Percentiles rank a stretch among this genome's conserved stretches.
phyloP scores from a whole-genome alignment of 129 eudicot genomes.

The Silybum marianum region DNA sequence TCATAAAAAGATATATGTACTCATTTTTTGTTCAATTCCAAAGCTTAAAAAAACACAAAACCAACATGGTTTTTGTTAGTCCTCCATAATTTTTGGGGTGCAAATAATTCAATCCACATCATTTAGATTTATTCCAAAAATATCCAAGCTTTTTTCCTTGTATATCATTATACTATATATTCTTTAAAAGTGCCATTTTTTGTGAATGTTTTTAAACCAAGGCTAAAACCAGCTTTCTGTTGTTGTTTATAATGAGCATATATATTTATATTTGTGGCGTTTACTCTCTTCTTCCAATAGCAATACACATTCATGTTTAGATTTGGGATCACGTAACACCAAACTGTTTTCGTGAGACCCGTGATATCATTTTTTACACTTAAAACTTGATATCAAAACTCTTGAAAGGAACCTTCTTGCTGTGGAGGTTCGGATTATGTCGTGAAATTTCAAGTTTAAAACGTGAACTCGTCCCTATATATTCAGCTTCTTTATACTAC shows the following conservation, averaged over 20 bases:
- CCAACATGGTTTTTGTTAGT: not conserved
- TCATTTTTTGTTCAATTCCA: not conserved
- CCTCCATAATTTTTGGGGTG: not conserved
- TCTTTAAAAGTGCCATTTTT: not conserved
- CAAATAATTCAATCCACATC: not conserved
- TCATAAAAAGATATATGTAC: not conserved
- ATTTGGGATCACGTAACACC: too few species aligned
- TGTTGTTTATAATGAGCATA: not conserved
- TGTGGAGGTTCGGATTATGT: too few species aligned
- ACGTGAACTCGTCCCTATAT: too few species aligned
- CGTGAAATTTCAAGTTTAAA: too few species aligned
- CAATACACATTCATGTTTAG: not conserved
- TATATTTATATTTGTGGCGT: not conserved
- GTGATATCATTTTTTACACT: too few species aligned
- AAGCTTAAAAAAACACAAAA: not conserved
- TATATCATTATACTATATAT: not conserved
- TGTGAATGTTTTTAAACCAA: not conserved
- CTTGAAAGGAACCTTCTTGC: too few species aligned
- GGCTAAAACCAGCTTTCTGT: not conserved
- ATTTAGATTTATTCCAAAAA: not conserved
- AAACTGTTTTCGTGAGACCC: too few species aligned
- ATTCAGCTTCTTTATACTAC: constrained; percentile 22
- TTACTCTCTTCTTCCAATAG: not conserved
- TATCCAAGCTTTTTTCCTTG: not conserved
- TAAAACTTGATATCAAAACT: too few species aligned